phyloP scores from a whole-genome alignment of 73 alveolate genomes.

The Paramecium biaurelia region DNA sequence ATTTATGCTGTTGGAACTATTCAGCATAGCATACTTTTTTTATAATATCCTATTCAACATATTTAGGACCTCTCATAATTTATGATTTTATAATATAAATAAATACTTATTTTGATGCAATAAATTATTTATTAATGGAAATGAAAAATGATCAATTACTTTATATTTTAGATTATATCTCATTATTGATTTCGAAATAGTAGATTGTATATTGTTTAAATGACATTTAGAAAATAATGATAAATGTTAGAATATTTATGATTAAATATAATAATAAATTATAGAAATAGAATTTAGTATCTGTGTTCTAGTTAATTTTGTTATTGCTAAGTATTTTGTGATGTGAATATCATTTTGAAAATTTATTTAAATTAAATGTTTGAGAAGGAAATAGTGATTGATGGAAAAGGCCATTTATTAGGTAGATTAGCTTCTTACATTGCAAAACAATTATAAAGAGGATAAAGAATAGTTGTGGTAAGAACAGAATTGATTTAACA shows the following conservation, averaged over 20 bases:
- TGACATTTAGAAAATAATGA: background rate
- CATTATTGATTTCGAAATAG: background rate
- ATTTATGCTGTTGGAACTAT: background rate
- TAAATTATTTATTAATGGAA: background rate
- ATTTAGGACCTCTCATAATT: constrained; percentile 28
- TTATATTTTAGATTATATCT: too few relatives aligned
- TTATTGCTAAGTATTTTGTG: background rate
- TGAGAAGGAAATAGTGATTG: constrained; percentile 93
- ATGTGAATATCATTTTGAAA: background rate
- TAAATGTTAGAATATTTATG: background rate
- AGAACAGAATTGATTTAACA: constrained; percentile 85
- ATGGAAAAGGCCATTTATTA: constrained; percentile 97
- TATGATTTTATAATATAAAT: background rate
- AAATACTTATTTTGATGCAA: background rate
- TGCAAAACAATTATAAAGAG: constrained; percentile 95
- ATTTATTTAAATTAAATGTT: constrained; percentile 72
- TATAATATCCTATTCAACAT: background rate
- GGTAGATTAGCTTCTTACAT: constrained; percentile 99
- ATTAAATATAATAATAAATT: background rate
- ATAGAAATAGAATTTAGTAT: background rate
- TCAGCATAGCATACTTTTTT: background rate
- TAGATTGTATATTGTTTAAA: background rate
- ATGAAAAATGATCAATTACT: background rate
- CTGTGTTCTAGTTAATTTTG: background rate
- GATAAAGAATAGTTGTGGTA: constrained; percentile 93